phyloP scores from a whole-genome alignment of 164 flowering plant species.

The Piper longum region DNA sequence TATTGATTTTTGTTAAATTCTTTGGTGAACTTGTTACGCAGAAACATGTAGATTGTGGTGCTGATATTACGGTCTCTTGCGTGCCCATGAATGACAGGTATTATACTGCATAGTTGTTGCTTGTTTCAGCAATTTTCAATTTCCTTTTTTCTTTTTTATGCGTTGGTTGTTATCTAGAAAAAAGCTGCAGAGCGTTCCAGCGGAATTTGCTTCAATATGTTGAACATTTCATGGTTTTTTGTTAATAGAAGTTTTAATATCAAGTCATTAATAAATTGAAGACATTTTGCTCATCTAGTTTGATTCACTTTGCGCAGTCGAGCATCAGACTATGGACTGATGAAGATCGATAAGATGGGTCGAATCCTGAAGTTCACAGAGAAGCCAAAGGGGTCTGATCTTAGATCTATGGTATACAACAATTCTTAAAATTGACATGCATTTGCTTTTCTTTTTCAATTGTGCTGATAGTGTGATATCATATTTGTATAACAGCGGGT shows the following conservation, averaged over 20 bases:
- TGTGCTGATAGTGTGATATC: neutral
- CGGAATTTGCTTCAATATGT: too few relatives aligned
- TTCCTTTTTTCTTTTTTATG: too few relatives aligned
- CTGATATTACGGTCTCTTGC: slow-evolving; percentile 22
- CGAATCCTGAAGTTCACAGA: slow-evolving; percentile 70
- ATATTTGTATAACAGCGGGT: too few relatives aligned
- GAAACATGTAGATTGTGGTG: slow-evolving; percentile 83
- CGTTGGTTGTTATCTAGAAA: too few relatives aligned
- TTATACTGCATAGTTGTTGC: too few relatives aligned
- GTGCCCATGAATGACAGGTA: slow-evolving; percentile 87
- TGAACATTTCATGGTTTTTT: too few relatives aligned
- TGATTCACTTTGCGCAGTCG: slow-evolving; percentile 41
- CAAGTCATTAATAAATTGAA: too few relatives aligned
- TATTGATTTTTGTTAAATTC: neutral
- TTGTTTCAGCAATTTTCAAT: too few relatives aligned
- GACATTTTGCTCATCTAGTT: slow-evolving; percentile 2
- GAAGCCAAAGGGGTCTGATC: slow-evolving; percentile 77
- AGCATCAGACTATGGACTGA: slow-evolving; percentile 87
- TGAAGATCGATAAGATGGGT: slow-evolving; percentile 67
- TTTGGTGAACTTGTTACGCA: slow-evolving; percentile 24
- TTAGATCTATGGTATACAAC: slow-evolving; percentile 60
- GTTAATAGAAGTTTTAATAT: too few relatives aligned
- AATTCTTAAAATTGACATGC: neutral
- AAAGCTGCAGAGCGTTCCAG: too few relatives aligned
- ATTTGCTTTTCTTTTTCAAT: neutral